Evolutionary conservation across 1,284 basidiomycete species (phyloP).

Genomic region (Grifola frondosa): DNA sequence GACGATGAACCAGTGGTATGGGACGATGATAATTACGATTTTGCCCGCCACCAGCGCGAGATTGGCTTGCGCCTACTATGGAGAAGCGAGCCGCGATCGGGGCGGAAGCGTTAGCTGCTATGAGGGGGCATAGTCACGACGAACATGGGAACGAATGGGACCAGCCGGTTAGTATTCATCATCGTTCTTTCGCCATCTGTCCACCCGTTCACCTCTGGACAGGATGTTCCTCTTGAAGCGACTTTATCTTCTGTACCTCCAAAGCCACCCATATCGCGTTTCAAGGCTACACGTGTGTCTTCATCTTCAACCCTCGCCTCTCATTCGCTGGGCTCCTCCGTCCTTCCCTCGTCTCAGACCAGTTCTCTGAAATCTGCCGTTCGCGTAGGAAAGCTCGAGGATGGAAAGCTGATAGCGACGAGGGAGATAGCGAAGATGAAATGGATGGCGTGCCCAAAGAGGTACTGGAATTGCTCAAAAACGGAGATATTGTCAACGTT

Average conservation of each 20-base stretch:
- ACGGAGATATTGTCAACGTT: constrained; percentile 57
- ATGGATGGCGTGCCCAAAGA: constrained; percentile 43
- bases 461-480: constrained; percentile 54
- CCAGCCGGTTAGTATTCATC: constrained; percentile 41
- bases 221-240: constrained; percentile 44
- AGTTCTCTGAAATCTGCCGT: constrained; percentile 55
- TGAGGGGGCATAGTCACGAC: constrained; percentile 47
- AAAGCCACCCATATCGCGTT: constrained; percentile 57
- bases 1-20: constrained; percentile 37
- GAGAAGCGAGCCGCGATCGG: constrained; percentile 57
- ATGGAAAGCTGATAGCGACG: constrained; percentile 51
- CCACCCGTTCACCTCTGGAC: constrained; percentile 1
- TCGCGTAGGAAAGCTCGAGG: constrained; percentile 60
- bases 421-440: constrained; percentile 59
- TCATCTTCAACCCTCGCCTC: constrained; percentile 28
- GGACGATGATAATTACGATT: constrained; percentile 56
- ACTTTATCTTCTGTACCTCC: constrained; percentile 36
- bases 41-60: constrained; percentile 66
- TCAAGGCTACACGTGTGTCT: constrained; percentile 54
- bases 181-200: neutral
- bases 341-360: constrained; percentile 52
- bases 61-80: constrained; percentile 71
- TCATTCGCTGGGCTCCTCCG: constrained; percentile 44
- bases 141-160: constrained; percentile 40
- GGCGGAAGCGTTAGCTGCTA: constrained; percentile 47